Conservation (phyloP, 768 basidiomycete genomes). For the Pulveroboletus sp. region DNA sequence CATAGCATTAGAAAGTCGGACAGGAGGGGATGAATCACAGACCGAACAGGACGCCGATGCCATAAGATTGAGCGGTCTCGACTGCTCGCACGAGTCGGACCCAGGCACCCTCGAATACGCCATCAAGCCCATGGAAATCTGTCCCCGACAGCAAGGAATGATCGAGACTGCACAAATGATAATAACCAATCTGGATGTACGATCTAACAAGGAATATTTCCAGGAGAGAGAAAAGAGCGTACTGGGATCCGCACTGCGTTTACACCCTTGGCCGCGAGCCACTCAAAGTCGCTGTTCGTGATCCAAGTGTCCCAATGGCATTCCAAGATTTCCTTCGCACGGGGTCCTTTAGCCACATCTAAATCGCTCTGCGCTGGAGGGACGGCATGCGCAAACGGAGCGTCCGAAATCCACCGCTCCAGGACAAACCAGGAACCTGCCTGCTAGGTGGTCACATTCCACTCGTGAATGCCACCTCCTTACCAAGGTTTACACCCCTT, state of each 20-base stretch:
- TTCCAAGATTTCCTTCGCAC: slow-evolving; percentile 41
- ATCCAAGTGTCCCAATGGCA: slow-evolving; percentile 56
- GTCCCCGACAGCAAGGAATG: slow-evolving; percentile 57
- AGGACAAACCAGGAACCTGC: slow-evolving; percentile 76
- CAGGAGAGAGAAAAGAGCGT: slow-evolving; percentile 40
- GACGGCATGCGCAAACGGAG: slow-evolving; percentile 51
- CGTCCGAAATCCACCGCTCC: slow-evolving; percentile 68
- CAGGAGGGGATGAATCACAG: slow-evolving; percentile 9
- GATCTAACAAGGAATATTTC: neutral
- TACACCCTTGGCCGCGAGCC: slow-evolving; percentile 50
- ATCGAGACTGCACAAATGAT: slow-evolving; percentile 62
- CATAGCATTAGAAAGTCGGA: no score
- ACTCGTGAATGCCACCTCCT: slow-evolving; percentile 6
- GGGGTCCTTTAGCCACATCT: slow-evolving; percentile 57
- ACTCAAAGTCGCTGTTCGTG: slow-evolving; percentile 48
- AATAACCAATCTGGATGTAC: slow-evolving; percentile 59
- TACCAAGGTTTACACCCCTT: slow-evolving; percentile 79
- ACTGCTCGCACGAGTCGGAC: slow-evolving; percentile 55
- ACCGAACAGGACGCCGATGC: slow-evolving; percentile 76
- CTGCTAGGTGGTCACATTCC: slow-evolving; percentile 7
- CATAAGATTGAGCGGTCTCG: slow-evolving; percentile 47
- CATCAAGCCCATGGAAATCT: slow-evolving; percentile 51
- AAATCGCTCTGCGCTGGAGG: slow-evolving; percentile 62
- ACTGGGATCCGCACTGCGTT: slow-evolving; percentile 64
- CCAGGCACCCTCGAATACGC: slow-evolving; percentile 67